These are phyloP conservation scores for Rosa multiflora DNA, from an alignment of 306 rosid species.

Conservation along the genomic window DNA sequence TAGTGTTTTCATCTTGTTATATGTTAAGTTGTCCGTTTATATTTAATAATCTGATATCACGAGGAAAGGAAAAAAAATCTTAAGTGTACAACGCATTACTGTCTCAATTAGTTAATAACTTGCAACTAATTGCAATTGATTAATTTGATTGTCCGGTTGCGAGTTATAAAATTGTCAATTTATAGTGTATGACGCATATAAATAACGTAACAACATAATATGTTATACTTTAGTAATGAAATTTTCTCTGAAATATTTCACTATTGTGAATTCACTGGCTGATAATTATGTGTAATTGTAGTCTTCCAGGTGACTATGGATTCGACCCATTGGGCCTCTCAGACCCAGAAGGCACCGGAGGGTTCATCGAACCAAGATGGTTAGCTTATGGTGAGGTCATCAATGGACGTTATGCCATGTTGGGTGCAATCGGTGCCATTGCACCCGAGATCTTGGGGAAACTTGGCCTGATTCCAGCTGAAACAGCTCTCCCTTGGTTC, in stretches of 20 bases:
- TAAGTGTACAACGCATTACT: not conserved
- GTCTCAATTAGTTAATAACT: too few species aligned
- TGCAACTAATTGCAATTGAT: not conserved
- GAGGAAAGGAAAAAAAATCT: not conserved
- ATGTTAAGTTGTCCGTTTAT: not conserved
- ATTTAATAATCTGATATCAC: not conserved
- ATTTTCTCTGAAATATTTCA: not conserved
- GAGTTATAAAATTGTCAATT: not conserved
- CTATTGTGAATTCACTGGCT: too few species aligned
- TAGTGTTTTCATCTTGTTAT: not conserved
- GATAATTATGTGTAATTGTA: slow-evolving; percentile 15
- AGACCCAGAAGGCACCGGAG: slow-evolving; percentile 98
- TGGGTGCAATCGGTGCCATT: slow-evolving; percentile 80
- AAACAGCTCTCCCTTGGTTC: slow-evolving; percentile 98
- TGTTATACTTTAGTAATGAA: too few species aligned
- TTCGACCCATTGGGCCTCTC: slow-evolving; percentile 94
- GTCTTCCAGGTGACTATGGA: slow-evolving; percentile 96
- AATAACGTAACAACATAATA: too few species aligned
- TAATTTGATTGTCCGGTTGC: not conserved
- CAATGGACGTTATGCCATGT: slow-evolving; percentile 87
- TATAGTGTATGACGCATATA: too few species aligned
- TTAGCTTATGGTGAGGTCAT: slow-evolving; percentile 88
- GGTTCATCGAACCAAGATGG: slow-evolving; percentile 95
- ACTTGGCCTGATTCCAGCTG: slow-evolving; percentile 70
- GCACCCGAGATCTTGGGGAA: slow-evolving; percentile 86